Evolutionary conservation across 2,329 filamentous ascomycete species (phyloP).

Genomic region (Colletotrichum falcatum): DNA sequence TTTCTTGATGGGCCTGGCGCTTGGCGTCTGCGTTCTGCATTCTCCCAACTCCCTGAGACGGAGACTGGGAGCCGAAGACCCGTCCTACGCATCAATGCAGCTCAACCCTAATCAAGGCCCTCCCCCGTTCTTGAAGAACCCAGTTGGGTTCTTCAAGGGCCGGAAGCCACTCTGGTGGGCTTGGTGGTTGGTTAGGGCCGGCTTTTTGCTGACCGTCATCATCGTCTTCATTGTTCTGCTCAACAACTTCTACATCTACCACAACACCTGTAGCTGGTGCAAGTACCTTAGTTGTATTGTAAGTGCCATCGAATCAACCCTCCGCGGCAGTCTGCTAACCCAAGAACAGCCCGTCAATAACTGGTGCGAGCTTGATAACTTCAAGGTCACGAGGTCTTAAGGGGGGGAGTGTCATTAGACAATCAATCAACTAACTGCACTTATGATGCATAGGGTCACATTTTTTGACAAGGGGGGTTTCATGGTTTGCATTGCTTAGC

Average conservation of each 20-base stretch:
- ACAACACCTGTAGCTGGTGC: conserved; percentile 87
- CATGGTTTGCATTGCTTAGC: conserved; percentile 42
- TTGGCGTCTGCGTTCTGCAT: conserved; percentile 88
- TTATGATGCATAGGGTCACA: conserved; percentile 10
- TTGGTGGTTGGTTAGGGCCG: conserved; percentile 92
- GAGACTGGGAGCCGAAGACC: conserved; percentile 74
- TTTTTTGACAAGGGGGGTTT: not conserved
- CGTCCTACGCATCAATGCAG: conserved; percentile 78
- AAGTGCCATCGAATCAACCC: conserved; percentile 56
- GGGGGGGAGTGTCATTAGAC: not conserved
- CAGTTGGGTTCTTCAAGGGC: conserved; percentile 87
- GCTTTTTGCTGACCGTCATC: conserved; percentile 81
- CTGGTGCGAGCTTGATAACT: conserved; percentile 70
- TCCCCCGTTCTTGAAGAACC: conserved; percentile 69
- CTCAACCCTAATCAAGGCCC: conserved; percentile 61
- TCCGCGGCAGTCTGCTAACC: not conserved
- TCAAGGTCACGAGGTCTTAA: conserved; percentile 27
- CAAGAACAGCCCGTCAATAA: conserved; percentile 69
- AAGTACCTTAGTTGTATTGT: conserved; percentile 95
- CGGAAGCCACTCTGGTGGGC: conserved; percentile 96
- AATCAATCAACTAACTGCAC: not conserved
- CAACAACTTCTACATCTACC: conserved; percentile 89
- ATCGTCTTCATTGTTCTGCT: conserved; percentile 88
- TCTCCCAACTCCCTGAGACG: conserved; percentile 85
- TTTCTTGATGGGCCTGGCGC: conserved; percentile 89